Base-by-base conservation (phyloP, 768 basidiomycete genomes). In the Calvatia gigantea region DNA sequence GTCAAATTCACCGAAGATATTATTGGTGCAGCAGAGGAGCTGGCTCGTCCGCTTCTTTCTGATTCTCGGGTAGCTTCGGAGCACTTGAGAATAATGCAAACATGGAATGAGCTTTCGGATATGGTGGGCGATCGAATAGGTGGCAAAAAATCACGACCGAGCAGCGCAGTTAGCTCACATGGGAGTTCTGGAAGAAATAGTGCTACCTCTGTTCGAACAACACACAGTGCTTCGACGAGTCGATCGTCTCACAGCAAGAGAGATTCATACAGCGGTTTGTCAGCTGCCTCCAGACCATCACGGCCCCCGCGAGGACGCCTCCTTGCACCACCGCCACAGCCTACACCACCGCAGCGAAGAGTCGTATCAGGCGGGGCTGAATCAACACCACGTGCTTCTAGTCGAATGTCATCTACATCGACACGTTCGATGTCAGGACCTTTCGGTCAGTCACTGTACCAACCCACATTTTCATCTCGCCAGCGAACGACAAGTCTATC, bases 401-500 rank as follows among this genome's bases (percentile, higher is more conserved):
- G 87, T 54, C 78, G 81, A 57, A 53, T 84, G 59, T 88, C 87
- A 2, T 73, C 69, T 32, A 69, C 74, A 25, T 80, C 84, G 2
- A 72, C 78, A 74, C 66, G 91, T 51, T 87, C 89, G 14, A 81
- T 85, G 15, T 91, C 91, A 19, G 89, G 89, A 25, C 84, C 88
- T 8, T 69, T 80, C 54, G 67, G 66, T 37, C 61, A 74, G n/a
- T 71, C 78, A 17, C 48, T 89, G 17, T 77, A 79, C 58, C 74
- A 74, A 28, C 78, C 91, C 3, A 94, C 91, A 6, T 90, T 85
- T 67, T 79, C 91, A 29, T 93, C 91, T n/a, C 82, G 91, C 28
- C 91, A 93, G 63, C 80, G 91, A 19, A 91, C 90, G 19, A 70
- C 77, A 29, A 93, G 91, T 64, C 67, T 86, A 9, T 78, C 75